A percentile compares a stretch with the other conserved stretches of the same genome.
phyloP scores from a whole-genome alignment of 2,329 filamentous ascomycete species.

The Zasmidium citrigriseum region DNA sequence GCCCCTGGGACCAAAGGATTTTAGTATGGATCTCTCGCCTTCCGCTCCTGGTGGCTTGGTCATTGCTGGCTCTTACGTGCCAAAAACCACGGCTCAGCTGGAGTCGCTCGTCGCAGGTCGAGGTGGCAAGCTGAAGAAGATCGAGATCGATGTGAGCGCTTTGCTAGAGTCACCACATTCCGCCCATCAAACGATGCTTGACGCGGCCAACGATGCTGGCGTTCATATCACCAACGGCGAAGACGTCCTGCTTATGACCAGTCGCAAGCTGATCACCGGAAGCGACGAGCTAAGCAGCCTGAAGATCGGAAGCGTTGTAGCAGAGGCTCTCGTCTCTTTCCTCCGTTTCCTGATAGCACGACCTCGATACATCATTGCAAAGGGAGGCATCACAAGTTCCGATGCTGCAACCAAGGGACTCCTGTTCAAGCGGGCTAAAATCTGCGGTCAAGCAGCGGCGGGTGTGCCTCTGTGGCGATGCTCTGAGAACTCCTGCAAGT shows the following conservation, averaged over 20 bases:
- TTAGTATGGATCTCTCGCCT: slow-evolving; percentile 39
- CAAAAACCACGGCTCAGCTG: slow-evolving; percentile 60
- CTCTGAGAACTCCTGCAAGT: slow-evolving; percentile 54
- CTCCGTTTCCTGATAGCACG: slow-evolving; percentile 48
- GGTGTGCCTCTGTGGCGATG: slow-evolving; percentile 63
- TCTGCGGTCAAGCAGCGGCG: slow-evolving; percentile 59
- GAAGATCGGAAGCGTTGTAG: slow-evolving; percentile 57
- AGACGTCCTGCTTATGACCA: slow-evolving; percentile 63
- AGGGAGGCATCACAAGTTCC: slow-evolving; percentile 61
- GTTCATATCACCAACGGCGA: slow-evolving; percentile 43
- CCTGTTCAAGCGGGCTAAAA: slow-evolving; percentile 54
- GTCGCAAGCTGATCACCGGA: slow-evolving; percentile 53
- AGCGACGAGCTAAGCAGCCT: slow-evolving; percentile 53
- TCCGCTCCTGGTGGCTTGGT: slow-evolving; percentile 51
- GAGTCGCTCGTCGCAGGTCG: slow-evolving; percentile 44
- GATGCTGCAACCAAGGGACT: slow-evolving; percentile 61
- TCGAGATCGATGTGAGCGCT: slow-evolving; percentile 52
- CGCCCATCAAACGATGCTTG: slow-evolving; percentile 37
- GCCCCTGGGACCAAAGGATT: slow-evolving; percentile 50
- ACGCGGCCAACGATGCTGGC: slow-evolving; percentile 38
- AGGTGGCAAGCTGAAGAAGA: slow-evolving; percentile 44
- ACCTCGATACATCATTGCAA: slow-evolving; percentile 60
- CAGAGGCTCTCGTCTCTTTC: slow-evolving; percentile 54
- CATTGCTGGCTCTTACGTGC: slow-evolving; percentile 60
- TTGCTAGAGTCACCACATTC: slow-evolving; percentile 45